Conservation (phyloP, 2,329 filamentous ascomycete genomes). For the Xylaria sp. region DNA sequence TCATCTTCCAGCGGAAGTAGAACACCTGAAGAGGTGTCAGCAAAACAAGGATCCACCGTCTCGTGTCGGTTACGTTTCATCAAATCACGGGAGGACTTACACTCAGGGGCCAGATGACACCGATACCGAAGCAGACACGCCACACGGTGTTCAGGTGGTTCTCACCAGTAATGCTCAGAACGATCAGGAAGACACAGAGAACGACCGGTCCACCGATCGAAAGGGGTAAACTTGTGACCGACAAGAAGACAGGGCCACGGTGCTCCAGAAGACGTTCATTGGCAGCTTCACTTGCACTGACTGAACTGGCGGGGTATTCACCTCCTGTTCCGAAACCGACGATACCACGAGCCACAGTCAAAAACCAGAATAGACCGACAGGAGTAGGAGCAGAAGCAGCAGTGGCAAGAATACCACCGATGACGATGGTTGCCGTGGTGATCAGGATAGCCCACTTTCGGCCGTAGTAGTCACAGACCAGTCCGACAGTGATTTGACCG, state of each 20-base stretch:
- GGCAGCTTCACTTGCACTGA: slow-evolving; percentile 12
- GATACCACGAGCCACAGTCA: slow-evolving; percentile 11
- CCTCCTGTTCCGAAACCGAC: slow-evolving; percentile 13
- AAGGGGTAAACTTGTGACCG: slow-evolving; percentile 11
- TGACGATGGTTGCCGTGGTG: slow-evolving; percentile 11
- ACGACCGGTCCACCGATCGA: slow-evolving; percentile 12
- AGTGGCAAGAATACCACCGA: slow-evolving; percentile 11
- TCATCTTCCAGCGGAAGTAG: slow-evolving; percentile 15
- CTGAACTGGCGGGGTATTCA: slow-evolving; percentile 15
- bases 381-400: slow-evolving; percentile 12
- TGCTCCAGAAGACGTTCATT: slow-evolving; percentile 10
- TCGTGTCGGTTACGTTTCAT: too few relatives aligned
- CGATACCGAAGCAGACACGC: slow-evolving; percentile 12
- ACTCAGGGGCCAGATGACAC: slow-evolving; percentile 12
- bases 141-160: slow-evolving; percentile 12
- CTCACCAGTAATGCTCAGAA: slow-evolving; percentile 2
- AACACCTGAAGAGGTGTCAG: slow-evolving; percentile 5
- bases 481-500: slow-evolving; percentile 11
- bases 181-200: slow-evolving; percentile 10
- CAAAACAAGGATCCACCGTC: neutral
- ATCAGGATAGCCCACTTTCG: slow-evolving; percentile 15
- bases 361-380: slow-evolving; percentile 13
- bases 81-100: neutral
- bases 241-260: slow-evolving; percentile 11
- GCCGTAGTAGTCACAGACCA: slow-evolving; percentile 12